These are phyloP conservation scores for Sungouiozyma ichnusensis DNA, from an alignment of 805 yeast species.

Conservation along the genomic window DNA sequence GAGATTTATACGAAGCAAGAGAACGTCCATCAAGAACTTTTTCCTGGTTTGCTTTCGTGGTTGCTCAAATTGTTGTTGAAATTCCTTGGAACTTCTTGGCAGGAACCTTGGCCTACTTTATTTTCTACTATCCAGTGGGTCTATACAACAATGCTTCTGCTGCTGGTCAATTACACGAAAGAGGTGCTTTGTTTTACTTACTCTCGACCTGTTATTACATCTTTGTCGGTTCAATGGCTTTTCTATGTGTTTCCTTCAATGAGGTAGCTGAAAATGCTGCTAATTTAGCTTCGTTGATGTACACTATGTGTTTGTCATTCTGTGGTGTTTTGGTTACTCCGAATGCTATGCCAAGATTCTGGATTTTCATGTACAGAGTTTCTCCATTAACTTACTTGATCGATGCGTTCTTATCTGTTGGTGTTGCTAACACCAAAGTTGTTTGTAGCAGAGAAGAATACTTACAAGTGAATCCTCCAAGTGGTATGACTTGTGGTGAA, in stretches of 20 bases:
- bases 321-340: conserved; percentile 67
- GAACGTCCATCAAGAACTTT: conserved; percentile 67
- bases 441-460: conserved; percentile 40
- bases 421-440: conserved; percentile 41
- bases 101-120: conserved; percentile 54
- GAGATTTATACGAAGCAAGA: conserved; percentile 61
- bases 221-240: conserved; percentile 49
- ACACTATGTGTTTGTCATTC: conserved; percentile 55
- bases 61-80: conserved; percentile 55
- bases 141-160: conserved; percentile 50
- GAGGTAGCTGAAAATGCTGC: conserved; percentile 56
- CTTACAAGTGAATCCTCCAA: conserved; percentile 40
- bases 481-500: conserved; percentile 47
- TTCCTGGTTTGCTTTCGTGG: conserved; percentile 52
- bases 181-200: conserved; percentile 52
- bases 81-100: conserved; percentile 51
- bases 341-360: conserved; percentile 55
- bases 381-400: conserved; percentile 64
- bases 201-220: conserved; percentile 38
- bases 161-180: conserved; percentile 36
- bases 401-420: conserved; percentile 42
- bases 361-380: conserved; percentile 69
- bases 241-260: conserved; percentile 46
- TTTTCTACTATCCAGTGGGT: conserved; percentile 67
- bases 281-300: conserved; percentile 44